Conservation (phyloP, 2,329 filamentous ascomycete genomes). For the Aureobasidium pullulans region DNA sequence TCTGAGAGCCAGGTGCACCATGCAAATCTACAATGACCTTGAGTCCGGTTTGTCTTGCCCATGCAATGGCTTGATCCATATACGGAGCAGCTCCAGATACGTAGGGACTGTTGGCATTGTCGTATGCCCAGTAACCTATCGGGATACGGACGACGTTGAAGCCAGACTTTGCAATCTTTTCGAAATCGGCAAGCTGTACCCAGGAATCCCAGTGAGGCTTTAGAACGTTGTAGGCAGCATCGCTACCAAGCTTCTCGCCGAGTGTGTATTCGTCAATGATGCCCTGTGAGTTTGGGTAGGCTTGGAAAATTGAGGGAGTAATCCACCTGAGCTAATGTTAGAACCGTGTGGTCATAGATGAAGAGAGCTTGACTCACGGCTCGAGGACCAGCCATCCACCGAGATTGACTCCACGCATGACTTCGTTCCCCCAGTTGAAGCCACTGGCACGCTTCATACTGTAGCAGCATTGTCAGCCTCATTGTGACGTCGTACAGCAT, state of each 20-base stretch:
- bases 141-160: conserved; percentile 55
- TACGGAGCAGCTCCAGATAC: conserved; percentile 45
- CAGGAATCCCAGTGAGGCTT: conserved; percentile 46
- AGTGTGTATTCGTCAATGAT: conserved; percentile 48
- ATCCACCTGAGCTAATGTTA: conserved; percentile 38
- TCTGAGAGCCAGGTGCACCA: conserved; percentile 49
- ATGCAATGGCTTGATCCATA: conserved; percentile 50
- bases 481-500: not conserved
- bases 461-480: not conserved
- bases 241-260: conserved; percentile 40
- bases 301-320: conserved; percentile 49
- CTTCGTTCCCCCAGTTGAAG: conserved; percentile 44
- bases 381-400: conserved; percentile 45
- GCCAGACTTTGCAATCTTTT: conserved; percentile 48
- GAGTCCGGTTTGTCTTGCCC: conserved; percentile 45
- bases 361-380: conserved; percentile 26
- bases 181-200: conserved; percentile 45
- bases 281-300: conserved; percentile 21
- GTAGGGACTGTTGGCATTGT: conserved; percentile 44
- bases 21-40: conserved; percentile 56
- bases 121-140: conserved; percentile 54
- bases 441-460: conserved; percentile 10
- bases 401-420: conserved; percentile 45
- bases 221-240: conserved; percentile 38
- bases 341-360: not conserved